A percentile compares a stretch with the other conserved stretches of the same genome.
phyloP scores from a whole-genome alignment of 1,284 basidiomycete species.

The Marasmius sp. region DNA sequence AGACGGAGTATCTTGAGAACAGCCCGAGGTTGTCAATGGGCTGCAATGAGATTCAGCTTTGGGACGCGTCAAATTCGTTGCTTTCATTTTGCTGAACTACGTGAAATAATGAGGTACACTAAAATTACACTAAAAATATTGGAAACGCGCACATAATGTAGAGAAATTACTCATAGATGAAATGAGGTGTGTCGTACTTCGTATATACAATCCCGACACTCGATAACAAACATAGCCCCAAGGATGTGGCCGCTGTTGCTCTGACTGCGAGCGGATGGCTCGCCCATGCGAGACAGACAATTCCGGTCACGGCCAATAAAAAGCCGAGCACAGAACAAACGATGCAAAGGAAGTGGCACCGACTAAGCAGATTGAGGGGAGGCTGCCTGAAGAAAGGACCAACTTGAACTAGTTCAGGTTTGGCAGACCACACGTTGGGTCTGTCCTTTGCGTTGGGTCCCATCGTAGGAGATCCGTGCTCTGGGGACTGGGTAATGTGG shows the following conservation, averaged over 20 bases:
- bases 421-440: conserved; percentile 32
- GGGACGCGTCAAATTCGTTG: too few species aligned
- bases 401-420: conserved; percentile 46
- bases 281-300: conserved; percentile 52
- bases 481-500: conserved; percentile 21
- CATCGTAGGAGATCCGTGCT: background rate
- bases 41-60: too few species aligned
- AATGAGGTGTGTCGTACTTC: background rate
- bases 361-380: conserved; percentile 47
- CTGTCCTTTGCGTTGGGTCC: background rate
- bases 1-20: too few species aligned
- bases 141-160: too few species aligned
- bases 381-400: conserved; percentile 37
- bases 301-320: conserved; percentile 49
- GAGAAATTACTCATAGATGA: background rate
- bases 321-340: conserved; percentile 51
- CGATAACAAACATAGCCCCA: conserved; percentile 35
- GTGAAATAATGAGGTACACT: background rate
- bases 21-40: too few species aligned
- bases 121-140: background rate
- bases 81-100: too few species aligned
- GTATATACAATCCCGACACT: conserved; percentile 18
- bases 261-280: conserved; percentile 40
- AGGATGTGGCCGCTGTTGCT: conserved; percentile 40
- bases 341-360: conserved; percentile 51